Conservation (phyloP, 2,329 filamentous ascomycete species). For the Torrubiella hemipterigena region DNA sequence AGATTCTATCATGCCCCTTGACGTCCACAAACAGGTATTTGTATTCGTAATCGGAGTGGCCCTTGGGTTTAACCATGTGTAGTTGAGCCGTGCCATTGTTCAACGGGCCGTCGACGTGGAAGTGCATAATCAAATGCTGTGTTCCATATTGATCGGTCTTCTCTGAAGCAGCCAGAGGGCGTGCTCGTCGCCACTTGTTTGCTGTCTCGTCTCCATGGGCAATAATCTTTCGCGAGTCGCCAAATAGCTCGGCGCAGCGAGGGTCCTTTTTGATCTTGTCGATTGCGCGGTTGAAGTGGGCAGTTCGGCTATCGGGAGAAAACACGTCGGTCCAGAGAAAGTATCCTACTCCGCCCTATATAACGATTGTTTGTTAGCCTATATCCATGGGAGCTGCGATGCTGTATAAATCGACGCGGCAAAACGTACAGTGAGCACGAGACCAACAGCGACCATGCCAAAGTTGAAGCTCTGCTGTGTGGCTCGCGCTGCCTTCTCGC, state of each 20-base stretch:
- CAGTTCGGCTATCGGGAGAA: slow-evolving; percentile 71
- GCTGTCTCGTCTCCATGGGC: slow-evolving; percentile 72
- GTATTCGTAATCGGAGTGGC: slow-evolving; percentile 61
- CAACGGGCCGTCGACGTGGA: slow-evolving; percentile 70
- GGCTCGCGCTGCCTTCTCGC: slow-evolving; percentile 72
- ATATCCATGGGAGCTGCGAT: slow-evolving; percentile 3
- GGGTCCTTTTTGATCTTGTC: slow-evolving; percentile 63
- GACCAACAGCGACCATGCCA: slow-evolving; percentile 60
- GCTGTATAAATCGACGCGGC: slow-evolving; percentile 1
- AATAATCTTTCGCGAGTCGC: slow-evolving; percentile 60
- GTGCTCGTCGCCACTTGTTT: slow-evolving; percentile 66
- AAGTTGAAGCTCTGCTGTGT: slow-evolving; percentile 90
- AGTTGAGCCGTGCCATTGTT: slow-evolving; percentile 63
- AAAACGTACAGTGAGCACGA: slow-evolving; percentile 57
- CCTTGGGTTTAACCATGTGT: slow-evolving; percentile 61
- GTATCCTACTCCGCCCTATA: slow-evolving; percentile 62
- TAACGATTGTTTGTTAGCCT: slow-evolving; percentile 5
- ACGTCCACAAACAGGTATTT: slow-evolving; percentile 72
- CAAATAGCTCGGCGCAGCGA: slow-evolving; percentile 61
- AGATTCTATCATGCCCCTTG: slow-evolving; percentile 54
- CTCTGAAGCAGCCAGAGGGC: slow-evolving; percentile 50
- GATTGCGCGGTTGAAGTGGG: slow-evolving; percentile 79
- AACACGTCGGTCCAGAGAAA: slow-evolving; percentile 76
- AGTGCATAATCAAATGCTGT: slow-evolving; percentile 75
- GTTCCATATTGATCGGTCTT: slow-evolving; percentile 63